These are phyloP conservation scores for Inonotus hispidus DNA, from an alignment of 1,284 basidiomycete species.

Conservation along the genomic window DNA sequence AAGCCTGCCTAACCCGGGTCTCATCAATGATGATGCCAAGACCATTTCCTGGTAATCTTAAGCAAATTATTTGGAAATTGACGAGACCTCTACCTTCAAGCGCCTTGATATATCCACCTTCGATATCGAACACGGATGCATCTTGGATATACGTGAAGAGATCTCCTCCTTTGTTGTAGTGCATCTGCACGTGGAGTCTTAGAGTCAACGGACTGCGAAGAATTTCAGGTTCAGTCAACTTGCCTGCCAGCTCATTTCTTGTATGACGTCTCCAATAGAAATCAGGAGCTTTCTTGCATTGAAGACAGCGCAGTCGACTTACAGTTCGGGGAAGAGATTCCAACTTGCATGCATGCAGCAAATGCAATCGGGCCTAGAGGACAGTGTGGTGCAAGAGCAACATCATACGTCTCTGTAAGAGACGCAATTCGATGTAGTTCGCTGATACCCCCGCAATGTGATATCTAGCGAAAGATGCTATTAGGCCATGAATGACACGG, in stretches of 20 bases:
- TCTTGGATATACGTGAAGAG: constrained; percentile 63
- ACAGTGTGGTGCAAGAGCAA: constrained; percentile 58
- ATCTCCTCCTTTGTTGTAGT: constrained; percentile 70
- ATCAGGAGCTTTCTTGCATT: background rate
- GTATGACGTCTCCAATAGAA: constrained; percentile 45
- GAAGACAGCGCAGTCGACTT: constrained; percentile 21
- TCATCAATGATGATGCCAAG: constrained; percentile 71
- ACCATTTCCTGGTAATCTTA: constrained; percentile 43
- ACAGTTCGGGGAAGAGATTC: constrained; percentile 51
- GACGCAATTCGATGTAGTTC: constrained; percentile 66
- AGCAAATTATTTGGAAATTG: background rate
- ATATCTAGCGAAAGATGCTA: constrained; percentile 35
- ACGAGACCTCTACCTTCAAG: constrained; percentile 35
- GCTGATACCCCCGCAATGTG: constrained; percentile 70
- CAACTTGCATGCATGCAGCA: constrained; percentile 63
- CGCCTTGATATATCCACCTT: constrained; percentile 53
- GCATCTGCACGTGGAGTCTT: constrained; percentile 41
- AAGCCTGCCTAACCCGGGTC: constrained; percentile 49
- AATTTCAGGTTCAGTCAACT: background rate
- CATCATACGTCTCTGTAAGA: constrained; percentile 65
- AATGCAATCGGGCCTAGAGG: constrained; percentile 68
- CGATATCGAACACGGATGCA: constrained; percentile 54
- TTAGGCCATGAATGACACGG: background rate
- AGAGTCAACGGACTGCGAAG: background rate
- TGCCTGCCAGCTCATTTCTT: constrained; percentile 65